Evolutionary conservation across 75 land plant genomes (phyloP).

Genomic region (Ceratopteris richardii): DNA sequence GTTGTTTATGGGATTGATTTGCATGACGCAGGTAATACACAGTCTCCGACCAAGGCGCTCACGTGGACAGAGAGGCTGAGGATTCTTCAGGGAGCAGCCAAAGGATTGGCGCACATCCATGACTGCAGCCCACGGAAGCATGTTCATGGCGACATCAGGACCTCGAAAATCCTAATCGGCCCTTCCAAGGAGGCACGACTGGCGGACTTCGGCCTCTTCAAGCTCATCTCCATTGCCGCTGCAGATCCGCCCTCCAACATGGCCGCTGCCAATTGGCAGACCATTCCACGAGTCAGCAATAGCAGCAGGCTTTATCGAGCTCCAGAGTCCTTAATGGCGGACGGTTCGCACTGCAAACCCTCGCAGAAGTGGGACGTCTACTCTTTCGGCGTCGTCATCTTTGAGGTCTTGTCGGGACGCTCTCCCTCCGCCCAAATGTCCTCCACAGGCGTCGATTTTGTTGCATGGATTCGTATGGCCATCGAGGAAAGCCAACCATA

Average conservation of each 20-base stretch:
- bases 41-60: conserved; percentile 35
- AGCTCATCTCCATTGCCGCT: conserved; percentile 6
- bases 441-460: conserved; percentile 26
- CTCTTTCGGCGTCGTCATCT: conserved; percentile 47
- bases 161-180: conserved; percentile 57
- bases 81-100: conserved; percentile 56
- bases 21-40: conserved; percentile 40
- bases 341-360: conserved; percentile 2
- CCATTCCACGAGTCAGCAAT: background rate
- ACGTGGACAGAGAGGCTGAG: conserved; percentile 48
- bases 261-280: background rate
- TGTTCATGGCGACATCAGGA: conserved; percentile 70
- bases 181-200: conserved; percentile 46
- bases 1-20: no score
- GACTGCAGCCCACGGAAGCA: conserved; percentile 67
- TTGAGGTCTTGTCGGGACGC: conserved; percentile 50
- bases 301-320: conserved; percentile 23
- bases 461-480: conserved; percentile 30
- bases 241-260: background rate
- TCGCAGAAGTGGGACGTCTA: conserved; percentile 65
- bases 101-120: conserved; percentile 56
- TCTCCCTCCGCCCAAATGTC: conserved; percentile 21
- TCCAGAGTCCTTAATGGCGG: conserved; percentile 32
- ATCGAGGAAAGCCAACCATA: conserved; percentile 43
- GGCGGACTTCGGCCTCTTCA: conserved; percentile 57